These are phyloP conservation scores for Cytospora piceicola DNA, from an alignment of 2,329 filamentous ascomycete species.

Conservation along the genomic window DNA sequence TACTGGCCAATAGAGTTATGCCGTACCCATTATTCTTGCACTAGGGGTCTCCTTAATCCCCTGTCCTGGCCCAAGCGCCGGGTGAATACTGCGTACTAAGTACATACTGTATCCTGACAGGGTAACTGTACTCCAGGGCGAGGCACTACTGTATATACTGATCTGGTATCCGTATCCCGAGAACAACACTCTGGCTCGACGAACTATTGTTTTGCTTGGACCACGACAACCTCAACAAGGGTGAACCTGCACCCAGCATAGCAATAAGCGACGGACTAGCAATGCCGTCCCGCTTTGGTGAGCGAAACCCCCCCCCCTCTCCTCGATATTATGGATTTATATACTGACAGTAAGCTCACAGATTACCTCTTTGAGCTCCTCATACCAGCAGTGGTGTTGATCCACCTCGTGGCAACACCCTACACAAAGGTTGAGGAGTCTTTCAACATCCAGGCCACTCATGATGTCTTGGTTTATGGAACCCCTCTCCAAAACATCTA, in stretches of 20 bases:
- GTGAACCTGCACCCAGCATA: neutral
- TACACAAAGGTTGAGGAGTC: slow-evolving; percentile 99
- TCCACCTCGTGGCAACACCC: slow-evolving; percentile 76
- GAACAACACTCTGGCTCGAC: neutral
- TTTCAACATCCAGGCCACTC: slow-evolving; percentile 92
- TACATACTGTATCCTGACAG: neutral
- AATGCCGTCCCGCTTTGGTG: neutral
- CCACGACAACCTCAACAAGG: neutral
- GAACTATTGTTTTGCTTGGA: neutral
- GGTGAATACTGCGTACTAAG: neutral
- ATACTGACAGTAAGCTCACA: slow-evolving; percentile 24
- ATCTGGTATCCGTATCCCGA: too few species aligned
- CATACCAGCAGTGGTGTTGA: slow-evolving; percentile 64
- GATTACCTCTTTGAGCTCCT: slow-evolving; percentile 49
- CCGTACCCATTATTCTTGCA: neutral
- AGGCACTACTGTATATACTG: too few species aligned
- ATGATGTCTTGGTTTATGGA: slow-evolving; percentile 85
- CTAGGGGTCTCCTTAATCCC: neutral
- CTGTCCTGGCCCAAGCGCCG: neutral
- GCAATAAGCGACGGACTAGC: neutral
- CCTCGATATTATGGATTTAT: neutral
- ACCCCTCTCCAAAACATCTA: slow-evolving; percentile 63
- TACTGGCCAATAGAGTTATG: neutral
- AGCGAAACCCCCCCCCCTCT: neutral
- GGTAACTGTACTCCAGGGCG: too few species aligned